Conservation (phyloP, 2,329 filamentous ascomycete species). For the Stachybotrys elegans region DNA sequence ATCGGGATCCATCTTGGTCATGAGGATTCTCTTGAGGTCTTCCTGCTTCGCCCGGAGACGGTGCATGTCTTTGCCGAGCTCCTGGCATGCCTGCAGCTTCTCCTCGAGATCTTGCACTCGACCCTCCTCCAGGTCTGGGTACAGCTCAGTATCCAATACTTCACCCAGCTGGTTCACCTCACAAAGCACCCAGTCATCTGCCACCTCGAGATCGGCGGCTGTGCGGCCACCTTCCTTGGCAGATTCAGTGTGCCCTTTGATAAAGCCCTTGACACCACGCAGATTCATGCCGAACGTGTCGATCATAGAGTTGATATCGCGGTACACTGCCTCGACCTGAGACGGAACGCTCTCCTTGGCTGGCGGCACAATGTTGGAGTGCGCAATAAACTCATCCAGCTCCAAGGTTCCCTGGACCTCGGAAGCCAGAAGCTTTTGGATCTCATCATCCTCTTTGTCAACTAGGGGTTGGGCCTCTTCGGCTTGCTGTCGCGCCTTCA, state of each 20-base stretch:
- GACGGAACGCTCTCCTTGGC: slow-evolving; percentile 54
- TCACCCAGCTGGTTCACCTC: slow-evolving; percentile 67
- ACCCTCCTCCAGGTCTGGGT: slow-evolving; percentile 59
- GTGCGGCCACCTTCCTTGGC: slow-evolving; percentile 49
- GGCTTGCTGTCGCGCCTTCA: slow-evolving; percentile 50
- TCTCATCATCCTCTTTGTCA: slow-evolving; percentile 65
- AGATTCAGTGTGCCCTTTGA: slow-evolving; percentile 61
- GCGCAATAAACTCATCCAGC: slow-evolving; percentile 64
- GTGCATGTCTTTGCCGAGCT: slow-evolving; percentile 64
- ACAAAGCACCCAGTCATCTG: slow-evolving; percentile 67
- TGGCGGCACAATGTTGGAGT: slow-evolving; percentile 47
- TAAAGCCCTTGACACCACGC: slow-evolving; percentile 58
- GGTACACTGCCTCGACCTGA: slow-evolving; percentile 64
- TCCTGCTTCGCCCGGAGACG: slow-evolving; percentile 71
- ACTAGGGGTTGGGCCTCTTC: slow-evolving; percentile 53
- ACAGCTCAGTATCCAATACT: slow-evolving; percentile 60
- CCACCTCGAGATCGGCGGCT: slow-evolving; percentile 63
- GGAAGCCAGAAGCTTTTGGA: slow-evolving; percentile 58
- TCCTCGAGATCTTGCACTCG: slow-evolving; percentile 63
- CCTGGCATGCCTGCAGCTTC: slow-evolving; percentile 63
- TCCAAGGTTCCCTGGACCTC: slow-evolving; percentile 56
- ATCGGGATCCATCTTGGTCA: slow-evolving; percentile 62
- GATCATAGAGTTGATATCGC: slow-evolving; percentile 90
- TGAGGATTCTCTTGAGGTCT: slow-evolving; percentile 72
- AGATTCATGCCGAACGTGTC: slow-evolving; percentile 85